These are phyloP conservation scores for Lipomyces chichibuensis DNA, from an alignment of 805 yeast genomes.

Conservation along the genomic window DNA sequence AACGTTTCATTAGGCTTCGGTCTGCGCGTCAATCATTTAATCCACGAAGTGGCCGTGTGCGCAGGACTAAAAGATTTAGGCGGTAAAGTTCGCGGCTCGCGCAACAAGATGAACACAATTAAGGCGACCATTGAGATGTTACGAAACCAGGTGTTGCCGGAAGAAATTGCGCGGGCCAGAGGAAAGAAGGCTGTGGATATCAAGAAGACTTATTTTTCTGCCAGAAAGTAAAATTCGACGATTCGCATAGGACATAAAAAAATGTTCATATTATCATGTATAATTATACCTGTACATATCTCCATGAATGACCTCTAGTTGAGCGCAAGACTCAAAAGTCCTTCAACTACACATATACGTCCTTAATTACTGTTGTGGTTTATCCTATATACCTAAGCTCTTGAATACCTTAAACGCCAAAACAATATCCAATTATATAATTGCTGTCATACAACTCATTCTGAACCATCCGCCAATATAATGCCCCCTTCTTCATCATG, in stretches of 20 bases:
- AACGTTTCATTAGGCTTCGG: constrained; percentile 51
- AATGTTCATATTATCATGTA: neutral
- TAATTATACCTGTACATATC: neutral
- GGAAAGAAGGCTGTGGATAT: constrained; percentile 95
- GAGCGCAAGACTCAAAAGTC: neutral
- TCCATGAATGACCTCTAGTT: constrained; percentile 4
- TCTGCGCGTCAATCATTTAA: constrained; percentile 83
- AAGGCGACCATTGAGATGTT: constrained; percentile 89
- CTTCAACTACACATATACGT: neutral
- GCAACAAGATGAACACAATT: constrained; percentile 93
- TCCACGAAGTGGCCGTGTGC: constrained; percentile 86
- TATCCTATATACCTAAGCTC: neutral
- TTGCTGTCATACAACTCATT: neutral
- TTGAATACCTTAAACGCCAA: neutral
- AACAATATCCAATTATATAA: neutral
- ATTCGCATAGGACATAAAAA: neutral
- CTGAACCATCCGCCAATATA: neutral
- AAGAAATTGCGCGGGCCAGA: constrained; percentile 85
- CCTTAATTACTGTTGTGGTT: neutral
- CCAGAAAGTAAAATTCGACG: constrained; percentile 38
- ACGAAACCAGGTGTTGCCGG: constrained; percentile 74
- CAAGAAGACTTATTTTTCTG: constrained; percentile 75
- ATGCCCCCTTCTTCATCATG: constrained; percentile 35
- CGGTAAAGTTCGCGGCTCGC: constrained; percentile 80
- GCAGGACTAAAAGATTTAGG: constrained; percentile 93